phyloP scores from a whole-genome alignment of 2,329 filamentous ascomycete species.

The Hypoxylon rubiginosum region DNA sequence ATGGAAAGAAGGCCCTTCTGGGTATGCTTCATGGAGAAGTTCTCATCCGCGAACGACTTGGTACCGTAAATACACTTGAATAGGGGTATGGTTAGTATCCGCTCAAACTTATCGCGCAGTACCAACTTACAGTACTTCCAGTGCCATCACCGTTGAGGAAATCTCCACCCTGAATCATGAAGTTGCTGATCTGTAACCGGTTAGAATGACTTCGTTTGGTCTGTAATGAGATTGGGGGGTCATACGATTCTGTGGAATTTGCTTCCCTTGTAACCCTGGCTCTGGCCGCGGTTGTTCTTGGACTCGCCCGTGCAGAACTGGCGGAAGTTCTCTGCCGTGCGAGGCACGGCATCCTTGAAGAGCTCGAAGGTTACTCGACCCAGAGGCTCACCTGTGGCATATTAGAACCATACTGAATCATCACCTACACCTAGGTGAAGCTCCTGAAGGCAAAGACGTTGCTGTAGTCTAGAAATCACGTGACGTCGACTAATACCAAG shows the following conservation, averaged over 20 bases:
- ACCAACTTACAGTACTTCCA: conserved; percentile 71
- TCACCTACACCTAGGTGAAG: neutral
- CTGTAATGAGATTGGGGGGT: conserved; percentile 35
- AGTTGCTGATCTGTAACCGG: conserved; percentile 81
- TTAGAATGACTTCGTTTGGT: conserved; percentile 21
- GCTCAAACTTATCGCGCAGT: neutral
- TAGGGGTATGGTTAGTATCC: conserved; percentile 11
- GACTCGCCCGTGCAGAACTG: conserved; percentile 96
- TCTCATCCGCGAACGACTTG: conserved; percentile 89
- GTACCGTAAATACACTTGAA: conserved; percentile 82
- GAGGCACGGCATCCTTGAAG: conserved; percentile 85
- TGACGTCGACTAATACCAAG: conserved; percentile 35
- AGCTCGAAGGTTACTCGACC: conserved; percentile 92
- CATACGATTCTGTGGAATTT: conserved; percentile 94
- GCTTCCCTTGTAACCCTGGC: conserved; percentile 93
- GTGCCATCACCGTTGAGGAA: conserved; percentile 95
- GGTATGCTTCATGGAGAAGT: conserved; percentile 85
- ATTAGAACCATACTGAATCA: conserved; percentile 24
- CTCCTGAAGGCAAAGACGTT: neutral
- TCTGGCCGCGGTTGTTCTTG: conserved; percentile 80
- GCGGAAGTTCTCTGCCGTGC: conserved; percentile 95
- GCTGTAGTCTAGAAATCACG: conserved; percentile 34
- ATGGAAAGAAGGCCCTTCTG: conserved; percentile 87
- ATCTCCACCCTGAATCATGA: conserved; percentile 98
- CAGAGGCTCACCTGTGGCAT: conserved; percentile 79